phyloP scores from a whole-genome alignment of 768 basidiomycete species.

The Phaeotremella skinneri region DNA sequence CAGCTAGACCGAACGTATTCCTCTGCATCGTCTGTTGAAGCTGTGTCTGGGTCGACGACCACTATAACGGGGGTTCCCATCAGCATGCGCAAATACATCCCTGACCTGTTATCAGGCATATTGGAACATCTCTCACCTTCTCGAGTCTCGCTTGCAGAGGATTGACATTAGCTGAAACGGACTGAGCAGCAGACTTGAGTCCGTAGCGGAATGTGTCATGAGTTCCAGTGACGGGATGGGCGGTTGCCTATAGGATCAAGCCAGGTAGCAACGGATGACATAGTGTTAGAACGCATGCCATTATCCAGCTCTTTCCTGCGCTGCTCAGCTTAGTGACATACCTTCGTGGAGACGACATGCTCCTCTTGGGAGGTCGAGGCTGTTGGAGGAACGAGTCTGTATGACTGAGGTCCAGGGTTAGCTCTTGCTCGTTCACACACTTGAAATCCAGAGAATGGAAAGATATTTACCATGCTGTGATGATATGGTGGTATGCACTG shows the following conservation, averaged over 20 bases:
- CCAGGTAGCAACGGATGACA: not conserved
- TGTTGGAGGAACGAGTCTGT: conserved; percentile 28
- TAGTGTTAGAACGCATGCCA: too few species aligned
- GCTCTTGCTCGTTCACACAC: not conserved
- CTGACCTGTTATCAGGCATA: not conserved
- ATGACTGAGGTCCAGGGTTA: conserved; percentile 17
- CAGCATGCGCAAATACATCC: not conserved
- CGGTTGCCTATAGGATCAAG: conserved; percentile 35
- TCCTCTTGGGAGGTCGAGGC: conserved; percentile 28
- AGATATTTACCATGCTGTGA: not conserved
- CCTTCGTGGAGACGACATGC: conserved; percentile 42
- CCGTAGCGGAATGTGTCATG: conserved; percentile 89
- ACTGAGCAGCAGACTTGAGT: conserved; percentile 72
- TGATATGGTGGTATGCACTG: not conserved
- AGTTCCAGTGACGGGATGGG: conserved; percentile 63
- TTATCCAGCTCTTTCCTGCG: too few species aligned
- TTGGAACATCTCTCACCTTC: conserved; percentile 59
- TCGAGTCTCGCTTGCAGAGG: conserved; percentile 69
- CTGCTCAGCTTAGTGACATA: conserved; percentile 21
- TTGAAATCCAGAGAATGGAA: too few species aligned
- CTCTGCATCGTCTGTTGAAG: conserved; percentile 79
- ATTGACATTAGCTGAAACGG: conserved; percentile 59
- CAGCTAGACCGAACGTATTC: conserved; percentile 78
- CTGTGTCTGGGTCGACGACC: conserved; percentile 90
- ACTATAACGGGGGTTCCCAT: conserved; percentile 57